phyloP scores from a whole-genome alignment of 2,329 filamentous ascomycete species.

The Aspergillus ochraceus region DNA sequence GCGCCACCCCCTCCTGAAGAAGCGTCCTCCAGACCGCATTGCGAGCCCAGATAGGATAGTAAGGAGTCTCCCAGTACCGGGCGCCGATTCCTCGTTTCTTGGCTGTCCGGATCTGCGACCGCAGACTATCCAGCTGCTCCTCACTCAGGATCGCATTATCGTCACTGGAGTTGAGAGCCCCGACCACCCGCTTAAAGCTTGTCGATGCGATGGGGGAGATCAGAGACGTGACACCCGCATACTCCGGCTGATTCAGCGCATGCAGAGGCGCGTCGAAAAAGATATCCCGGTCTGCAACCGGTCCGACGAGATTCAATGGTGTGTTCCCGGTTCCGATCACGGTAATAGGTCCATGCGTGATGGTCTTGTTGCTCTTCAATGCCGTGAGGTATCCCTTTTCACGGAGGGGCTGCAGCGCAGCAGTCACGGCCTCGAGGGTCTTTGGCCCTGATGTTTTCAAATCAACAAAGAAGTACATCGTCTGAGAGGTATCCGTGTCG shows the following conservation, averaged over 20 bases:
- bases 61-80: conserved; percentile 64
- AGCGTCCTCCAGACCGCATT: conserved; percentile 61
- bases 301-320: conserved; percentile 49
- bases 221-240: conserved; percentile 46
- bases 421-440: conserved; percentile 58
- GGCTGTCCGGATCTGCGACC: conserved; percentile 54
- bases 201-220: conserved; percentile 58
- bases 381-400: conserved; percentile 54
- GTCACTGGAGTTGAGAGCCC: conserved; percentile 34
- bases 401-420: conserved; percentile 59
- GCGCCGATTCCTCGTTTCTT: conserved; percentile 58
- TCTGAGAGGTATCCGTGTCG: conserved; percentile 57
- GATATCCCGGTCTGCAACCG: conserved; percentile 50
- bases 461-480: conserved; percentile 65
- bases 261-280: conserved; percentile 62
- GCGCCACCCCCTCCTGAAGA: conserved; percentile 57
- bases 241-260: conserved; percentile 40
- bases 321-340: conserved; percentile 63
- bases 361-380: conserved; percentile 46
- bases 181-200: conserved; percentile 48
- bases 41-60: conserved; percentile 59
- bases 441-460: conserved; percentile 58
- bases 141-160: conserved; percentile 33
- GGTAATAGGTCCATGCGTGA: conserved; percentile 56
- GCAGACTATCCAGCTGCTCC: conserved; percentile 51